Evolutionary conservation across 2,329 filamentous ascomycete genomes (phyloP), one percentile per base, ranked within the genome.

Genomic region (Fusarium staphyleae): DNA sequence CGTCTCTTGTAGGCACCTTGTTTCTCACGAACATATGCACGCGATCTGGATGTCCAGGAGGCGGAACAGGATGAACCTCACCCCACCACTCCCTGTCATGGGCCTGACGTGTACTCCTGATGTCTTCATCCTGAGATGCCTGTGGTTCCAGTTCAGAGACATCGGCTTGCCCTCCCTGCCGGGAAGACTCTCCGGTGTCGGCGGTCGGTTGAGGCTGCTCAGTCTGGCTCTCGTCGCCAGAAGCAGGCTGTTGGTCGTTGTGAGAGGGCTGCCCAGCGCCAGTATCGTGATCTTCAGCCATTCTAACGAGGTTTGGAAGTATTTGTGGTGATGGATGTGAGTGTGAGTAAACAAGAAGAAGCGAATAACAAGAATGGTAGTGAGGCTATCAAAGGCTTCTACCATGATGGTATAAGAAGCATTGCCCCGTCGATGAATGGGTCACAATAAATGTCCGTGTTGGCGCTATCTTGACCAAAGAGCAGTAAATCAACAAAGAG

Each of bases 21-120:
- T 57, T 55, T 13, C 40, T 30, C 6, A 43, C 26, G 16, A 57
- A 63, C 10, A 58, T 10, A 3, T 48, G 40, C 26, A 48, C 40
- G 10, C 55, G 58, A 39, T 63, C 50, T 6, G 62, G 41, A 9
- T 60, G 6, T 30, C 35, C 52, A 2, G 15, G 6, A 5, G 13
- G 1, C 4, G 14, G 39, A 10, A 33, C 33, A 18, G 12, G 37
- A 7, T 62, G 55, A 3, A 6, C 30, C 1, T 19, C 10, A 3
- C 54, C 47, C 50, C 50, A 63, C 57, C 60, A 59, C 4, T 34
- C 6, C 3, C 14, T 7, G 28, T 10, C 10, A 13, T 49, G 46
- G 10, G 13, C 18, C n/a, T 14, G 16, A 5, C 57, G 47, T 3
- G n/a, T n/a, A n/a, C n/a, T n/a, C n/a, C n/a, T 28, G 30, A n/a